These are phyloP conservation scores for Calonectria multiphialidica DNA, from an alignment of 2,329 filamentous ascomycete species.

Conservation along the genomic window DNA sequence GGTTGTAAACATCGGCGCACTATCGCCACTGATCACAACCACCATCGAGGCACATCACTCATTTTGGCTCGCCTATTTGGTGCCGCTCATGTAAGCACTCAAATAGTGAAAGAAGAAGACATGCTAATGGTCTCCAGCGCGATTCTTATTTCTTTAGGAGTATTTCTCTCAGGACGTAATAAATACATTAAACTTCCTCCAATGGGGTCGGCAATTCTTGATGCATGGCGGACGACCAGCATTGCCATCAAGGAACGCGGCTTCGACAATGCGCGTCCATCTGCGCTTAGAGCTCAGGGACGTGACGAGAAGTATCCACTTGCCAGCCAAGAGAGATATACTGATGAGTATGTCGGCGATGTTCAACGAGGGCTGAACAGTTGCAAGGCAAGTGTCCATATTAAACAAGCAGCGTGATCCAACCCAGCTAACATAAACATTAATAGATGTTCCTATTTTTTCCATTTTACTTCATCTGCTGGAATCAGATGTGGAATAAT, in stretches of 20 bases:
- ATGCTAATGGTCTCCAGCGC: not conserved
- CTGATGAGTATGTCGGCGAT: slow-evolving; percentile 38
- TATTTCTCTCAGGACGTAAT: slow-evolving; percentile 18
- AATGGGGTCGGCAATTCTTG: slow-evolving; percentile 23
- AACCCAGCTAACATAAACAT: not conserved
- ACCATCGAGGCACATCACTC: slow-evolving; percentile 26
- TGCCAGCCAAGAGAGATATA: slow-evolving; percentile 38
- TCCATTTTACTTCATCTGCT: slow-evolving; percentile 29
- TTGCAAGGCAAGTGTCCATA: slow-evolving; percentile 36
- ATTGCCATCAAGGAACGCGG: slow-evolving; percentile 23
- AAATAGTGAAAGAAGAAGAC: not conserved
- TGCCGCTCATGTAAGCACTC: slow-evolving; percentile 36
- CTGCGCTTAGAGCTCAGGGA: slow-evolving; percentile 25
- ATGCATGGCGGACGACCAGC: slow-evolving; percentile 18
- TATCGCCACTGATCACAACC: slow-evolving; percentile 26
- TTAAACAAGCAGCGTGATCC: not conserved
- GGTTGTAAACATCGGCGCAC: slow-evolving; percentile 27
- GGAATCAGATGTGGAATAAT: slow-evolving; percentile 48
- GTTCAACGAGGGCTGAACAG: slow-evolving; percentile 36
- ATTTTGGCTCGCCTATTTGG: slow-evolving; percentile 27
- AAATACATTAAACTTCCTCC: slow-evolving; percentile 21
- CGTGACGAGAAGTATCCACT: slow-evolving; percentile 35
- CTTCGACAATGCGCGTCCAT: slow-evolving; percentile 23
- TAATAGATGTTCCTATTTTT: slow-evolving; percentile 24
- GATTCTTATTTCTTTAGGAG: slow-evolving; percentile 13